Percentiles rank a stretch among this genome's conserved stretches.
phyloP scores from a whole-genome alignment of 139 green algal genomes.

The Chlorokybus atmophyticus region DNA sequence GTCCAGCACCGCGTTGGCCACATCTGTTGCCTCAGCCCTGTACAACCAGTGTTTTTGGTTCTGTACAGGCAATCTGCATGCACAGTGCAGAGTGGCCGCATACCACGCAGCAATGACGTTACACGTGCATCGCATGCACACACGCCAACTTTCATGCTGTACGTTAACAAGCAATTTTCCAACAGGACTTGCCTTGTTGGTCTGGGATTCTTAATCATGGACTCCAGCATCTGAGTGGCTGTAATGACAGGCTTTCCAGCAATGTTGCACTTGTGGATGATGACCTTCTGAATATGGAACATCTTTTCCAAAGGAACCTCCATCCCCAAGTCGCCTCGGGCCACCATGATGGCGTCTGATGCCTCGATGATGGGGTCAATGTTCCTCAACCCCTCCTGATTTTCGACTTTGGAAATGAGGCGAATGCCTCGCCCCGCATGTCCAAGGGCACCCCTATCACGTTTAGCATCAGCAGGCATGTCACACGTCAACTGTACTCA shows the following conservation, averaged over 20 bases:
- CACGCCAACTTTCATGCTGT: too few relatives aligned
- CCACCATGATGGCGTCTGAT: constrained; percentile 79
- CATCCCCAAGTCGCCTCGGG: constrained; percentile 93
- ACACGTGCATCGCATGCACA: too few relatives aligned
- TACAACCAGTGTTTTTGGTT: constrained; percentile 3
- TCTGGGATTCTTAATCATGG: constrained; percentile 41
- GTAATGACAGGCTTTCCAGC: constrained; percentile 40
- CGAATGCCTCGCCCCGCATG: constrained; percentile 65
- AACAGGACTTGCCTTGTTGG: constrained; percentile 26
- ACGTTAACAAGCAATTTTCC: too few relatives aligned
- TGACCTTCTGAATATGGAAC: constrained; percentile 83
- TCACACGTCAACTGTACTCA: too few relatives aligned
- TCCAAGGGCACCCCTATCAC: constrained; percentile 66
- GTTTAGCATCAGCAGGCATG: constrained; percentile 64
- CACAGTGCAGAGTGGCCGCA: too few relatives aligned
- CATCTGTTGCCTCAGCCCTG: constrained; percentile 64
- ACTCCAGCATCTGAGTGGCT: constrained; percentile 48
- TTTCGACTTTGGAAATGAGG: constrained; percentile 96
- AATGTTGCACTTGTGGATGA: constrained; percentile 30
- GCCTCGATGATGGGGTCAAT: constrained; percentile 85
- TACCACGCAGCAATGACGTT: too few relatives aligned
- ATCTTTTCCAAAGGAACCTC: constrained; percentile 97
- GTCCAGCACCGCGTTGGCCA: constrained; percentile 66
- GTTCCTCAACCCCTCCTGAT: constrained; percentile 90
- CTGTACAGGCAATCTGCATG: too few relatives aligned